phyloP scores from a whole-genome alignment of 2,329 filamentous ascomycete genomes.

The Sclerotinia spermophila region DNA sequence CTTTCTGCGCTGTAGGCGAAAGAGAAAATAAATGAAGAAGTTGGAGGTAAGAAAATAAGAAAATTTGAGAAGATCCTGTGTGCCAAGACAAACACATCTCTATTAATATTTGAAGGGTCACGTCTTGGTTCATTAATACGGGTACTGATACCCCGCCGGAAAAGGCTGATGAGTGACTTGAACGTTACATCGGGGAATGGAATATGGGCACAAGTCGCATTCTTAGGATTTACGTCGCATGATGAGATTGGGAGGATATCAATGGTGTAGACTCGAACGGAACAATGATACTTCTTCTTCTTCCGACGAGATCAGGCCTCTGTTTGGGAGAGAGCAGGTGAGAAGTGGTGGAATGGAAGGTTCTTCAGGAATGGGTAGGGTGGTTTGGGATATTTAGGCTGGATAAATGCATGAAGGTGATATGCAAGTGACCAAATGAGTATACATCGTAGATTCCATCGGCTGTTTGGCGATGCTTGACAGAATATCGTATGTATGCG shows the following conservation, averaged over 20 bases:
- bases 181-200: constrained; percentile 15
- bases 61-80: constrained; percentile 1
- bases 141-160: constrained; percentile 1
- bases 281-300: not conserved
- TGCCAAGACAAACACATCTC: constrained; percentile 5
- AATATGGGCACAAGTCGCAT: constrained; percentile 5
- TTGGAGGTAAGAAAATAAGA: not conserved
- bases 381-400: constrained; percentile 5
- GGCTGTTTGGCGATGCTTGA: not conserved
- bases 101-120: constrained; percentile 12
- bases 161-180: constrained; percentile 1
- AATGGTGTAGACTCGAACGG: not conserved
- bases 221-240: constrained; percentile 15
- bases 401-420: not conserved
- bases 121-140: not conserved
- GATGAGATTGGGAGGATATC: not conserved
- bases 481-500: not conserved
- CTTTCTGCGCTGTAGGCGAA: constrained; percentile 16
- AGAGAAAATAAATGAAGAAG: not conserved
- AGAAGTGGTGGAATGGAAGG: not conserved
- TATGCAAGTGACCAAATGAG: constrained; percentile 16
- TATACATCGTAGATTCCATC: constrained; percentile 13
- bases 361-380: not conserved
- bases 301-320: constrained; percentile 4
- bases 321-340: not conserved